Evolutionary conservation across 2,329 filamentous ascomycete species (phyloP).

Genomic region (Parasarocladium wereldwijsianum): DNA sequence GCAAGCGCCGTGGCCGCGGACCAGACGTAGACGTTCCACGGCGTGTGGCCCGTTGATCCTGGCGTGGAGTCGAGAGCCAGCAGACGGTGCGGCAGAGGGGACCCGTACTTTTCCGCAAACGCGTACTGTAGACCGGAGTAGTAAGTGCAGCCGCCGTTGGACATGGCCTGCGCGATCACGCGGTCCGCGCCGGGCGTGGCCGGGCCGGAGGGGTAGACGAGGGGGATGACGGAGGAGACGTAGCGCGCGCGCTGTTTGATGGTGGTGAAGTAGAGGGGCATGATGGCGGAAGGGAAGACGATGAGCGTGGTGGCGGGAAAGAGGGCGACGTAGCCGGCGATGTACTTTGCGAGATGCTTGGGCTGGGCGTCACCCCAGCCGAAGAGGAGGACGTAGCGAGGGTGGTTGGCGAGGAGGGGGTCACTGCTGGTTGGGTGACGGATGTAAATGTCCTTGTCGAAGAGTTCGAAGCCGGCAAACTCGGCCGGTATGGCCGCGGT

Average conservation of each 20-base stretch:
- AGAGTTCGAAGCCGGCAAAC: no score
- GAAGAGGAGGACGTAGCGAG: conserved; percentile 35
- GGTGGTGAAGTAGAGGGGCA: conserved; percentile 27
- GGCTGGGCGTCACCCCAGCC: conserved; percentile 42
- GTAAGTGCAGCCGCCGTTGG: conserved; percentile 42
- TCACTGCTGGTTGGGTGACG: neutral
- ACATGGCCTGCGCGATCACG: conserved; percentile 39
- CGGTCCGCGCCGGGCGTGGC: conserved; percentile 8
- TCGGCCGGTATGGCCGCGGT: no score
- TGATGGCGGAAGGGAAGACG: conserved; percentile 33
- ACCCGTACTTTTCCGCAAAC: conserved; percentile 22
- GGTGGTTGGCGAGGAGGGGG: conserved; percentile 14
- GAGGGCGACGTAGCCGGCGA: conserved; percentile 32
- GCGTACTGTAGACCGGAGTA: conserved; percentile 32
- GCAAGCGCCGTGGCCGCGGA: conserved; percentile 37
- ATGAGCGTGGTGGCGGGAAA: conserved; percentile 36
- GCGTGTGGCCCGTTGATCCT: no score
- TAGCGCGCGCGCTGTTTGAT: conserved; percentile 25
- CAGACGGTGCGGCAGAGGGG: conserved; percentile 30
- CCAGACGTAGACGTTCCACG: conserved; percentile 34
- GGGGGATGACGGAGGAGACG: conserved; percentile 30
- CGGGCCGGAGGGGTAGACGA: conserved; percentile 14
- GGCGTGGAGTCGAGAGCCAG: conserved; percentile 38
- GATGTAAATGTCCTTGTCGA: conserved; percentile 3
- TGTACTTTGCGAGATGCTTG: conserved; percentile 41